Conservation (phyloP, 2,329 filamentous ascomycete genomes). For the Sordariomycetes sp. region DNA sequence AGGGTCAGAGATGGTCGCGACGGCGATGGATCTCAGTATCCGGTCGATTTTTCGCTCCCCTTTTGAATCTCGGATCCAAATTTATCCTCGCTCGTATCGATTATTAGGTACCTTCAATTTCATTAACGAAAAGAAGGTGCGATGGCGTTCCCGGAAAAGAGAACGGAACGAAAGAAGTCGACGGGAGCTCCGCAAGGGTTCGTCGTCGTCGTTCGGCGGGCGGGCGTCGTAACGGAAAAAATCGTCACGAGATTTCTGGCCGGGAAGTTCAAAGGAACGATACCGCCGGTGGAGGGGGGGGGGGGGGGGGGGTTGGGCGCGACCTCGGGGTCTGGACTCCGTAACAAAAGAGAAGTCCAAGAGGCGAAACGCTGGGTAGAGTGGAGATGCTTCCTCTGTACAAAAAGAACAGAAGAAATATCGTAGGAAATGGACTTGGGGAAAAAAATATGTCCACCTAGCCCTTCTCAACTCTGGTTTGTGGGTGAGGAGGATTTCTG, state of each 20-base stretch:
- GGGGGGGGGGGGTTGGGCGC: conserved; percentile 1
- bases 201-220: background rate
- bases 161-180: conserved; percentile 3
- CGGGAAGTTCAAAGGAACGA: conserved; percentile 4
- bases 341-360: background rate
- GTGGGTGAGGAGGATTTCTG: conserved; percentile 6
- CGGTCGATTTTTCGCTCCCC: background rate
- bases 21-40: background rate
- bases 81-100: background rate
- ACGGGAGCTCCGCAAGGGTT: background rate
- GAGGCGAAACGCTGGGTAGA: conserved; percentile 8
- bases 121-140: background rate
- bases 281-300: conserved; percentile 1
- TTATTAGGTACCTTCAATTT: conserved; percentile 1
- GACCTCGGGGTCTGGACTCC: conserved; percentile 1
- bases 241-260: conserved; percentile 3
- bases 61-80: background rate
- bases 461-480: conserved; percentile 7
- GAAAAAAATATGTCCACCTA: conserved; percentile 7
- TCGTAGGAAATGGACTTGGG: conserved; percentile 7
- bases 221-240: background rate
- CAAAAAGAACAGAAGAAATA: conserved; percentile 11
- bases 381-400: conserved; percentile 11
- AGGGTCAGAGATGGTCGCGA: background rate
- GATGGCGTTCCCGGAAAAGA: background rate